These are phyloP conservation scores for Coemansia sp. DNA, from an alignment of 192 early-diverging fungal species.

Conservation along the genomic window DNA sequence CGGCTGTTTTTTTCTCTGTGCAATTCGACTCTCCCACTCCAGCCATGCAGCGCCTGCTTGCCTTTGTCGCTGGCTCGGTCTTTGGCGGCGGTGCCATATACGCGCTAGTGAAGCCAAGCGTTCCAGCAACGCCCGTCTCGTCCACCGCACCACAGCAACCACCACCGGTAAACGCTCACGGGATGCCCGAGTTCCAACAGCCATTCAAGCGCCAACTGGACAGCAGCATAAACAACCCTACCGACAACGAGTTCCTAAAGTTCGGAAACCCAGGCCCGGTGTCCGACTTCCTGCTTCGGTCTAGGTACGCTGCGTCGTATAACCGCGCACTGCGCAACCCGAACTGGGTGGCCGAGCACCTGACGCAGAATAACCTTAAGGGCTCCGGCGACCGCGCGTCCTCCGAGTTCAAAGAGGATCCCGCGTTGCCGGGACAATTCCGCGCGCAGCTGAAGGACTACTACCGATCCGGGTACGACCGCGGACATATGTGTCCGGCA, in stretches of 20 bases:
- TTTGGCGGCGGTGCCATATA: constrained; percentile 49
- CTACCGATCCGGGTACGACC: constrained; percentile 77
- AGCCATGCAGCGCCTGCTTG: constrained; percentile 39
- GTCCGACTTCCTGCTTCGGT: constrained; percentile 68
- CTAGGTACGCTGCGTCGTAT: constrained; percentile 73
- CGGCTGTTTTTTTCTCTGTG: neutral
- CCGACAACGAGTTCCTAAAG: constrained; percentile 39
- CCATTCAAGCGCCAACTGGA: constrained; percentile 28
- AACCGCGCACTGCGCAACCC: constrained; percentile 76
- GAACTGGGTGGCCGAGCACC: constrained; percentile 75
- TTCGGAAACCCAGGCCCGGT: constrained; percentile 65
- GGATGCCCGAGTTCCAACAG: constrained; percentile 5
- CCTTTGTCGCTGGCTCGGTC: constrained; percentile 46
- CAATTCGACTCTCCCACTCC: neutral
- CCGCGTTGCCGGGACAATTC: constrained; percentile 68
- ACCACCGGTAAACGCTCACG: no score
- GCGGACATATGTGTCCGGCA: constrained; percentile 92
- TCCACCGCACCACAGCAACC: constrained; percentile 7
- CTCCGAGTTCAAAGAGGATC: constrained; percentile 82
- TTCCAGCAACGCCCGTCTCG: neutral
- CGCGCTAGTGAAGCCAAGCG: constrained; percentile 11
- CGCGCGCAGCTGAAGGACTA: constrained; percentile 80
- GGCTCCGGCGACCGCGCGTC: constrained; percentile 54
- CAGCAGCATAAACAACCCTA: constrained; percentile 1
- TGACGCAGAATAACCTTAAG: constrained; percentile 63